Conservation (phyloP, 2,329 filamentous ascomycete genomes). For the Xylaria sp. region DNA sequence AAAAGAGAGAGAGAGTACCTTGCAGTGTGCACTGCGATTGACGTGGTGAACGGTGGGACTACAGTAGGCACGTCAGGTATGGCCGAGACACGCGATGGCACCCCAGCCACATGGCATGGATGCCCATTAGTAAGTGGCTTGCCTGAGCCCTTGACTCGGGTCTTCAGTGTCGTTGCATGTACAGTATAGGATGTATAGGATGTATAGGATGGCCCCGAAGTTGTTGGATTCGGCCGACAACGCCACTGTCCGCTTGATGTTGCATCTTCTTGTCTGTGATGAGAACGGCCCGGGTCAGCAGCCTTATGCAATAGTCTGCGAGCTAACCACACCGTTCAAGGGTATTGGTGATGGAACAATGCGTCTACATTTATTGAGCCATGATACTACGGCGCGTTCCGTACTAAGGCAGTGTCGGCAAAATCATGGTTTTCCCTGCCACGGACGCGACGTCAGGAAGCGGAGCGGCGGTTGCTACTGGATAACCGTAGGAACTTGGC, state of each 20-base stretch:
- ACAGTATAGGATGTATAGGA: no score
- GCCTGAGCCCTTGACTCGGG: conserved; percentile 24
- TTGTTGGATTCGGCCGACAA: conserved; percentile 1
- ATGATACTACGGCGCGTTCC: conserved; percentile 9
- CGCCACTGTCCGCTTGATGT: background rate
- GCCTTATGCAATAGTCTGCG: conserved; percentile 25
- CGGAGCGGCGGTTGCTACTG: background rate
- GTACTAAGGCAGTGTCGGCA: background rate
- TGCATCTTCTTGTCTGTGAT: background rate
- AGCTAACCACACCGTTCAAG: conserved; percentile 7
- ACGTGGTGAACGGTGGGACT: conserved; percentile 22
- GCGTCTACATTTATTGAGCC: conserved; percentile 8
- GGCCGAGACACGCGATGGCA: conserved; percentile 26
- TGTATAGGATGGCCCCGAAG: no score
- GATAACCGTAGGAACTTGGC: background rate
- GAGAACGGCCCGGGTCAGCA: background rate
- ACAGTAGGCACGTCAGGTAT: conserved; percentile 2
- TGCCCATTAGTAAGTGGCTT: conserved; percentile 27
- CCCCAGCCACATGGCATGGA: conserved; percentile 29
- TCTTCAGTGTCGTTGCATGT: conserved; percentile 10
- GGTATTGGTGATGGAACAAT: background rate
- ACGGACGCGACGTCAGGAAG: conserved; percentile 3
- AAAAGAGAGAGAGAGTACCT: conserved; percentile 19
- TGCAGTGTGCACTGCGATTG: conserved; percentile 20
- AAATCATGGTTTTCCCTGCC: background rate